Base-by-base conservation (phyloP, 306 rosid species). In the Fragaria vesca region DNA sequence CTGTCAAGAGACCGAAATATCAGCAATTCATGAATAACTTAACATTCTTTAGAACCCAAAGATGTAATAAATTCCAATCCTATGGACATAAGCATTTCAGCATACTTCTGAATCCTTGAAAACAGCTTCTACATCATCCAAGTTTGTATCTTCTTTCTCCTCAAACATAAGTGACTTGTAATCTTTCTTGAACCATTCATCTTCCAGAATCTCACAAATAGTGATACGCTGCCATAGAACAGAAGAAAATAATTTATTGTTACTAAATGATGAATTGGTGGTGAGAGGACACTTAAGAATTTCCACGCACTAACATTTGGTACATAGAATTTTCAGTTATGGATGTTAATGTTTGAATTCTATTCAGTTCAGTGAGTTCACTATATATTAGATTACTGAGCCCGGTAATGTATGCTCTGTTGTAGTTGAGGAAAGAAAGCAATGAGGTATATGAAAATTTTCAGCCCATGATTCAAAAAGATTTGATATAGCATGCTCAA, bases 71-170 rank as follows among this genome's bases (percentile, higher is more conserved):
- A 46, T 38, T 34, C 32, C 62, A 55, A 50, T 32, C 26, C 30
- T 50, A 50, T 47, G 28, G 63, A 66, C 3, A 55, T 16, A 51
- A 51, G n/a, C 51, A 18, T 74, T 66, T 84, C 54, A 69, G 83
- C 97, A 70, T 90, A 95, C 99, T 85, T 89, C 97, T 28, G 89
- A 91, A 86, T 95, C 99, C 81, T 91, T 89, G 62, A 95, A 93
- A 83, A 93, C 99, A 43, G 99, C 99, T 86, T 95, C 99, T 16
- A 95, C 91, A 71, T 95, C 99, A 51, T 95, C 99, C 40, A 93
- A 90, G 87, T 89, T 95, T 75, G 91, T 87, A 58, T 87, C 89
- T 76, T 86, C 90, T 34, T 75, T 89, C 91, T 93, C 99, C 80
- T 90, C 91, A n/a, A 95, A 95, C 67, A 88, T 81, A 4, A 95